Conservation (phyloP, 1,284 basidiomycete genomes). For the Fomes fomentarius region DNA sequence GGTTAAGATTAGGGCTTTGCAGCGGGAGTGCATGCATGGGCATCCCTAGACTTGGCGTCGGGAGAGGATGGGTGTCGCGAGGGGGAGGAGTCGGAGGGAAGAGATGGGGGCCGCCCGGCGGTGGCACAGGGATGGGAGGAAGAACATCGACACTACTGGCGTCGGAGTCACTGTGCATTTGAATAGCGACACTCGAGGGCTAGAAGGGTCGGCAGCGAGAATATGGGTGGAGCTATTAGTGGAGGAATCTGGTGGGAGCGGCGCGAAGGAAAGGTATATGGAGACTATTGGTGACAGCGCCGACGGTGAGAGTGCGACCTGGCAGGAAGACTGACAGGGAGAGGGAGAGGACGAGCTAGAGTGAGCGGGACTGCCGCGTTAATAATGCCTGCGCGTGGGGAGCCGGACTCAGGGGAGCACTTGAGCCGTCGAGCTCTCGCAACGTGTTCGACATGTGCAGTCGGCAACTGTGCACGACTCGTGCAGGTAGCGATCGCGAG, state of each 20-base stretch:
- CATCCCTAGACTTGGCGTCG: slow-evolving; percentile 9
- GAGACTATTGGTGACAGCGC: slow-evolving; percentile 1
- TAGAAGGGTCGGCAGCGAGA: slow-evolving; percentile 16
- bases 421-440: slow-evolving; percentile 8
- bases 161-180: slow-evolving; percentile 18
- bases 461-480: slow-evolving; percentile 17
- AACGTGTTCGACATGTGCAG: slow-evolving; percentile 27
- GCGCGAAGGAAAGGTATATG: slow-evolving; percentile 14
- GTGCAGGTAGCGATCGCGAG: slow-evolving; percentile 18
- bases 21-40: slow-evolving; percentile 1
- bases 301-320: neutral
- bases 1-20: slow-evolving; percentile 12
- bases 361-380: slow-evolving; percentile 8
- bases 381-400: slow-evolving; percentile 16
- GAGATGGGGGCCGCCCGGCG: slow-evolving; percentile 20
- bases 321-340: slow-evolving; percentile 6
- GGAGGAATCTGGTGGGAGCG: slow-evolving; percentile 11
- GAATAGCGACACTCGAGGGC: slow-evolving; percentile 6
- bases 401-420: slow-evolving; percentile 15
- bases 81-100: slow-evolving; percentile 22
- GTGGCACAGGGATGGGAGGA: slow-evolving; percentile 21
- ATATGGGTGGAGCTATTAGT: too few relatives aligned
- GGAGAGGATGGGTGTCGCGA: slow-evolving; percentile 15
- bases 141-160: slow-evolving; percentile 15
- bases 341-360: slow-evolving; percentile 11